These are phyloP conservation scores for Raffaelea deltoideospora DNA, from an alignment of 2,329 filamentous ascomycete species.

Conservation along the genomic window DNA sequence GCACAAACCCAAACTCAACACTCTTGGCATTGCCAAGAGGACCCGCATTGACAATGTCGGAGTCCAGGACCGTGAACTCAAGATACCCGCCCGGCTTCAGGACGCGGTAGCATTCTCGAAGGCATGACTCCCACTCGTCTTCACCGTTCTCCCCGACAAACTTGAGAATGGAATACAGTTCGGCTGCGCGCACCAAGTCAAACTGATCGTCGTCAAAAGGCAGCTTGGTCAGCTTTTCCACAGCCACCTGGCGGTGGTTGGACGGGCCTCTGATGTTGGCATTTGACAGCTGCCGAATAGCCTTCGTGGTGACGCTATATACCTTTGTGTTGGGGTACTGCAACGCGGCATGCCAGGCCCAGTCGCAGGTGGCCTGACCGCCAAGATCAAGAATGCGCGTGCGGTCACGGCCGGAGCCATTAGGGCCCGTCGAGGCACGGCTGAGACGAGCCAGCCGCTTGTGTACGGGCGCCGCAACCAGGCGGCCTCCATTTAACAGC, in stretches of 20 bases:
- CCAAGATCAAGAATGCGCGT: conserved; percentile 72
- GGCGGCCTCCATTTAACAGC: conserved; percentile 46
- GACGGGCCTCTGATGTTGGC: conserved; percentile 65
- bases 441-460: conserved; percentile 44
- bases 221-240: conserved; percentile 61
- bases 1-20: conserved; percentile 82
- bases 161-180: conserved; percentile 74
- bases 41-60: conserved; percentile 76
- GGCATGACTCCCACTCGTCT: conserved; percentile 79
- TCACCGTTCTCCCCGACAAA: conserved; percentile 48
- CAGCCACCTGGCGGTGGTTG: conserved; percentile 75
- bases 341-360: conserved; percentile 86
- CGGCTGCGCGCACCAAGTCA: conserved; percentile 79
- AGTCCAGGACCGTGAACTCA: conserved; percentile 81
- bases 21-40: conserved; percentile 66
- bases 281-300: conserved; percentile 54
- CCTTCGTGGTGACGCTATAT: conserved; percentile 68
- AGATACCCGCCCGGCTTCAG: conserved; percentile 87
- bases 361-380: conserved; percentile 73
- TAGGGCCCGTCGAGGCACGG: conserved; percentile 26
- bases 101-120: conserved; percentile 76
- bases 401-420: conserved; percentile 30
- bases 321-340: conserved; percentile 76
- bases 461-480: conserved; percentile 48
- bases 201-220: conserved; percentile 81